These are phyloP conservation scores for Pezicula carpinea DNA, from an alignment of 2,329 filamentous ascomycete species.

Conservation along the genomic window DNA sequence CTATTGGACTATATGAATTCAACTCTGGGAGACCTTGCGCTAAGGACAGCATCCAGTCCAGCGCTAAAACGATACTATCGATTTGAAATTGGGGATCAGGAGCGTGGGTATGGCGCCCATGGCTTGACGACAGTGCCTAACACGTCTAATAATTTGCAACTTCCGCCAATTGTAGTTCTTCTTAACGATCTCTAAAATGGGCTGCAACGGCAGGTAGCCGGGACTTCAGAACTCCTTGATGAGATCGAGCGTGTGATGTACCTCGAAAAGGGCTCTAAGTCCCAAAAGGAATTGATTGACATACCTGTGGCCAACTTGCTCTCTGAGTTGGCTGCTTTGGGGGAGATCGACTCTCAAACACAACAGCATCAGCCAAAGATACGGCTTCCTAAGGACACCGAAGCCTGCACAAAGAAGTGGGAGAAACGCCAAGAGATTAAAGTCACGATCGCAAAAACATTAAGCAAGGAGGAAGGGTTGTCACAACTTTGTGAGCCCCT, in stretches of 20 bases:
- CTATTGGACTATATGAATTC: neutral
- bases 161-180: neutral
- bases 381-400: neutral
- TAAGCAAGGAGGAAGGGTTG: neutral
- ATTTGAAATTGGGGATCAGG: neutral
- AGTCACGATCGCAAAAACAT: neutral
- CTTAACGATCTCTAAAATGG: neutral
- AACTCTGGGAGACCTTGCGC: neutral
- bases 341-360: neutral
- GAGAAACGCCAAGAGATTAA: neutral
- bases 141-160: neutral
- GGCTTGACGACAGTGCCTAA: neutral
- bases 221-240: neutral
- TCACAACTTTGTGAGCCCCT: neutral
- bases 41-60: neutral
- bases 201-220: neutral
- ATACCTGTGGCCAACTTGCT: neutral
- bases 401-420: neutral
- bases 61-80: neutral
- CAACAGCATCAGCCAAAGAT: neutral
- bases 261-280: neutral
- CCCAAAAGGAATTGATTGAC: neutral
- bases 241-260: neutral
- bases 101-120: neutral
- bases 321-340: neutral